These are phyloP conservation scores for Blastomyces emzantsi DNA, from an alignment of 2,329 filamentous ascomycete species.

Conservation along the genomic window DNA sequence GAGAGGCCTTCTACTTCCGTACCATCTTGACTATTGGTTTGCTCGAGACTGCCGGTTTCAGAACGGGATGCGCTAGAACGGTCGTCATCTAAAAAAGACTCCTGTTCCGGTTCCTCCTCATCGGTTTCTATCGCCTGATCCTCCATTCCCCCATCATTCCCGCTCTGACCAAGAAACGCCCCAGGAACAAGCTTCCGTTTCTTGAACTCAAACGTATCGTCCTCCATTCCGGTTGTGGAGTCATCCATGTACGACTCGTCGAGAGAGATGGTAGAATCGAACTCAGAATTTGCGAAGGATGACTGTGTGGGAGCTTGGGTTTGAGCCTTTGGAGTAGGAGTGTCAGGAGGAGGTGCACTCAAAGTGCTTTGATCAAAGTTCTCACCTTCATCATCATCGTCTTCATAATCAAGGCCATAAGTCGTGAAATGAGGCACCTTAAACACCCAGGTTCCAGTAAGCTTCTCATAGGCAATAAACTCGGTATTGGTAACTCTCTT, in stretches of 20 bases:
- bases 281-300: constrained; percentile 27
- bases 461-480: constrained; percentile 69
- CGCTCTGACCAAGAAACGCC: constrained; percentile 60
- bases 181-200: constrained; percentile 58
- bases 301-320: constrained; percentile 22
- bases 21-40: constrained; percentile 12
- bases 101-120: constrained; percentile 37
- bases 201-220: constrained; percentile 53
- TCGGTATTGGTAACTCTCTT: constrained; percentile 69
- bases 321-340: constrained; percentile 35
- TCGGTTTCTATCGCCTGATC: constrained; percentile 38
- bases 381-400: constrained; percentile 49
- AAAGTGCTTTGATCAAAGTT: constrained; percentile 44
- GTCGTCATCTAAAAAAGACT: constrained; percentile 89
- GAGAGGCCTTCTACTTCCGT: constrained; percentile 51
- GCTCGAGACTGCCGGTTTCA: constrained; percentile 30
- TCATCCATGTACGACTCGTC: constrained; percentile 34
- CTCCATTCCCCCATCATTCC: constrained; percentile 41
- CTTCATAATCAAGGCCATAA: constrained; percentile 77
- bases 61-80: constrained; percentile 75
- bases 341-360: constrained; percentile 43
- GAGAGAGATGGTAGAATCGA: constrained; percentile 32
- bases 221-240: constrained; percentile 34
- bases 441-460: constrained; percentile 84
- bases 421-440: constrained; percentile 94